These are phyloP conservation scores for Elongisporangium anandrum DNA, from an alignment of 352 stramenopile genomes.

Conservation along the genomic window DNA sequence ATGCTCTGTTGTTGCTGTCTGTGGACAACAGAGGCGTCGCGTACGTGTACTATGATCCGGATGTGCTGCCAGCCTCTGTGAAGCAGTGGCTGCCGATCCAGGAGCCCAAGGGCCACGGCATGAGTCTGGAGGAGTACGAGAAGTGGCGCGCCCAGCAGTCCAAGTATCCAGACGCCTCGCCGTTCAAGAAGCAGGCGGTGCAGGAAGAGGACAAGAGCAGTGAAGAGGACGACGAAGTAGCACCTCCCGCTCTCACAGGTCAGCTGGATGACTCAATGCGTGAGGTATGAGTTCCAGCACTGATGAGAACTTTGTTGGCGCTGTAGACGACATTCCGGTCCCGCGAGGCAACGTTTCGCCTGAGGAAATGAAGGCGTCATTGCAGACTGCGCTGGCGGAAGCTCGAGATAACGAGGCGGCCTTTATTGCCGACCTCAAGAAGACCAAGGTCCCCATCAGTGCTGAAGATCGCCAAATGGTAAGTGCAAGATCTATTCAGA, in stretches of 20 bases:
- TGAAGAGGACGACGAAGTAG: constrained; percentile 35
- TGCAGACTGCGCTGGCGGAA: constrained; percentile 72
- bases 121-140: constrained; percentile 87
- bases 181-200: constrained; percentile 35
- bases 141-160: constrained; percentile 76
- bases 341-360: constrained; percentile 48
- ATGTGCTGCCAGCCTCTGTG: constrained; percentile 66
- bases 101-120: constrained; percentile 72
- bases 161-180: constrained; percentile 24
- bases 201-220: constrained; percentile 16
- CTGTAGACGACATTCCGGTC: constrained; percentile 41
- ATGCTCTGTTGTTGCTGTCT: constrained; percentile 6
- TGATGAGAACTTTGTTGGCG: background rate
- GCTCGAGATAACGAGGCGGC: constrained; percentile 76
- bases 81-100: constrained; percentile 82
- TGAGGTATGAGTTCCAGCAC: background rate
- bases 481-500: background rate
- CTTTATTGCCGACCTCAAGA: constrained; percentile 78
- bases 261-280: constrained; percentile 4
- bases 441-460: constrained; percentile 29
- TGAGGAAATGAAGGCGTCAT: constrained; percentile 61
- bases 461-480: constrained; percentile 83
- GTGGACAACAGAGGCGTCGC: constrained; percentile 45
- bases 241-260: constrained; percentile 17
- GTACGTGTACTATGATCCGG: constrained; percentile 85